Base-by-base conservation (phyloP, 2,329 filamentous ascomycete species). In the Aspergillus neoniger region DNA sequence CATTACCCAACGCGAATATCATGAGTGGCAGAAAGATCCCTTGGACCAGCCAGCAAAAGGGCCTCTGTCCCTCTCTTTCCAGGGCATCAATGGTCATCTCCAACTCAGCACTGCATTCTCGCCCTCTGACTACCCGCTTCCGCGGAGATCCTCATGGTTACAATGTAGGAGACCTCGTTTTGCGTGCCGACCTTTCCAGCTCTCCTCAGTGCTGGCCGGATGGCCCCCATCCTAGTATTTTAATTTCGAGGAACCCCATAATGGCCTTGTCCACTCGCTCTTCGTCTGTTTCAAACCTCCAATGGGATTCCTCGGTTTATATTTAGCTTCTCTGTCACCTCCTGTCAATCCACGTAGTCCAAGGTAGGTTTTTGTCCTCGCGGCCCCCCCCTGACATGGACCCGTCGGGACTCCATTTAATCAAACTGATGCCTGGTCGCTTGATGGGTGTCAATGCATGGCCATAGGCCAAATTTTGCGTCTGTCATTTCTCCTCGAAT, bases 1-100 rank as follows among this genome's bases (percentile, higher is more conserved):
- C 67, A 65, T 76, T 76, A 76, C 72, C 63, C 67, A 74, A 76
- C 64, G 48, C 63, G 74, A 75, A 71, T 55, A 28, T 54, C 50
- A 51, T 76, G 70, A 74, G 57, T 75, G 74, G 74, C 59, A 68
- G 68, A 30, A 25, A 21, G 39, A 3, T 21, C 17, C 25, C 52
- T 44, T 41, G 15, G 25, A 19, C 49, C 28, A n/a, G 32, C 10
- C 19, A 23, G 14, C 51, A 14, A 52, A 52, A 50, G 47, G 28
- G 9, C 32, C 10, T 36, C 10, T 36, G 12, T 36, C 7, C 23
- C 47, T 19, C 25, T 17, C 23, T 32, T 28, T 50, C 47, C 47
- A 30, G 10, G 5, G 47, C 23, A 15, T 52, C 50, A 52, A 52
- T 38, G 30, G 4, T 12, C 32, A 36, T 36, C 15, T 41, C 52